Conservation (phyloP, 2,329 filamentous ascomycete species). For the Penicillium hesseltinei region DNA sequence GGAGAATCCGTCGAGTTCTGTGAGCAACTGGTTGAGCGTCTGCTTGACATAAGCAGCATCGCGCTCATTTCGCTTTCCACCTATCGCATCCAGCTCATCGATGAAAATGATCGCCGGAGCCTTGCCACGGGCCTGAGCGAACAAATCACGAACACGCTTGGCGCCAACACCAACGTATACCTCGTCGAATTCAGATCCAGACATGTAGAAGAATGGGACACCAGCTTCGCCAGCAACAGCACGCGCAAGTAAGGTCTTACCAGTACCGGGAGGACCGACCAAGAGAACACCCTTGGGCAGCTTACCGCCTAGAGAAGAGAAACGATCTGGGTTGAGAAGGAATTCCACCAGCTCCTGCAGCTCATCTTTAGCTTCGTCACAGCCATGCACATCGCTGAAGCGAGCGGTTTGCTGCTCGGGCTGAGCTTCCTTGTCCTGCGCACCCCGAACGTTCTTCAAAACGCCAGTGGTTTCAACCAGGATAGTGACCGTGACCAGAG, state of each 20-base stretch:
- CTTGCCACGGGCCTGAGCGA: constrained; percentile 76
- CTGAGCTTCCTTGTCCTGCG: constrained; percentile 78
- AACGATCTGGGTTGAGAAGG: constrained; percentile 86
- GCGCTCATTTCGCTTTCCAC: constrained; percentile 85
- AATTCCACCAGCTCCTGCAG: constrained; percentile 97
- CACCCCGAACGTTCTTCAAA: constrained; percentile 72
- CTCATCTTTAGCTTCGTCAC: constrained; percentile 97
- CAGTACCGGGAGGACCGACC: constrained; percentile 92
- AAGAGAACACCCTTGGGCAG: constrained; percentile 94
- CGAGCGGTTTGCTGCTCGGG: constrained; percentile 87
- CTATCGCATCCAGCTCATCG: constrained; percentile 91
- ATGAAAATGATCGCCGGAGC: constrained; percentile 93
- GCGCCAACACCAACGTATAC: constrained; percentile 96
- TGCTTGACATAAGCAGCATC: constrained; percentile 96
- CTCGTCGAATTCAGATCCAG: constrained; percentile 96
- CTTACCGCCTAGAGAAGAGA: constrained; percentile 91
- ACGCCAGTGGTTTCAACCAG: constrained; percentile 77
- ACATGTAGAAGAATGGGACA: constrained; percentile 99
- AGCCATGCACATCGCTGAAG: constrained; percentile 93
- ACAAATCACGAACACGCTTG: constrained; percentile 94
- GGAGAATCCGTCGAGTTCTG: constrained; percentile 94
- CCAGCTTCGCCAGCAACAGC: constrained; percentile 96
- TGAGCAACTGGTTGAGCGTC: constrained; percentile 93
- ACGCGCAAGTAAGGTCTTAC: constrained; percentile 92
- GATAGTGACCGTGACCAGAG: constrained; percentile 75